phyloP scores from a whole-genome alignment of 116 monocot genomes.

The Dioscorea cayenensis region DNA sequence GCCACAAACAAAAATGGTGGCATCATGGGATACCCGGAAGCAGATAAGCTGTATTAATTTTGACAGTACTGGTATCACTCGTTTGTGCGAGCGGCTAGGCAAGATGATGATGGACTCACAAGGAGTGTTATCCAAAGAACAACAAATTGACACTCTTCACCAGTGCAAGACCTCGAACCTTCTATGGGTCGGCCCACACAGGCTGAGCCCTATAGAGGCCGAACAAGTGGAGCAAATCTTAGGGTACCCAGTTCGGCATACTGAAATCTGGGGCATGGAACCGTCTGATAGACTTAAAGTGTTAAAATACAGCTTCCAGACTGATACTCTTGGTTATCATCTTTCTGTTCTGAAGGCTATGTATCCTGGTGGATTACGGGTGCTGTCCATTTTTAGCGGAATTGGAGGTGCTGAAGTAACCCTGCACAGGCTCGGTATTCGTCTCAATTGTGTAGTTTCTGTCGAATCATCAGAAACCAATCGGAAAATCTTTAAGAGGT shows the following conservation, averaged over 20 bases:
- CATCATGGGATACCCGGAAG: conserved; percentile 88
- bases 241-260: conserved; percentile 64
- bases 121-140: conserved; percentile 59
- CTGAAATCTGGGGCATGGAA: conserved; percentile 26
- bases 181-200: conserved; percentile 65
- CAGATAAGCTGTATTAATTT: conserved; percentile 51
- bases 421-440: conserved; percentile 64
- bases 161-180: conserved; percentile 68
- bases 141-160: conserved; percentile 57
- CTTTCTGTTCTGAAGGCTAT: conserved; percentile 54
- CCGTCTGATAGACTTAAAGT: conserved; percentile 30
- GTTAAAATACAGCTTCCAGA: conserved; percentile 62
- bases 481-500: conserved; percentile 48
- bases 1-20: conserved; percentile 77
- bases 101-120: conserved; percentile 45
- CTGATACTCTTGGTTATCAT: conserved; percentile 68
- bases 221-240: conserved; percentile 58
- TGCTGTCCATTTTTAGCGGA: conserved; percentile 67
- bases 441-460: conserved; percentile 61
- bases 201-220: conserved; percentile 52
- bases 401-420: conserved; percentile 71
- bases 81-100: conserved; percentile 45
- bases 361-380: conserved; percentile 58
- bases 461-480: conserved; percentile 58
- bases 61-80: conserved; percentile 29